These are phyloP conservation scores for Ambrosia hybrid DNA, from an alignment of 140 eudicot genomes.

Conservation along the genomic window DNA sequence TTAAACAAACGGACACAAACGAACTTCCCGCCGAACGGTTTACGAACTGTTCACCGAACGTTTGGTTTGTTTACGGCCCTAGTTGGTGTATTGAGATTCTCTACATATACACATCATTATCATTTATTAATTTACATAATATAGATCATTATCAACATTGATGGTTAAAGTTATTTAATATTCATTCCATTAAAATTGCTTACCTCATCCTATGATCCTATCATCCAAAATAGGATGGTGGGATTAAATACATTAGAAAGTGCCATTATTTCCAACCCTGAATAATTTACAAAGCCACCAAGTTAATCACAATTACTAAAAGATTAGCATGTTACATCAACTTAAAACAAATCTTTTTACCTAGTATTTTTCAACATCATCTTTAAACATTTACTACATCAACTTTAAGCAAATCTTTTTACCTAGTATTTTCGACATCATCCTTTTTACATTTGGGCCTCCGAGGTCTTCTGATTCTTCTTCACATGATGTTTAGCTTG, in stretches of 20 bases:
- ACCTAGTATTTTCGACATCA: conserved; percentile 33
- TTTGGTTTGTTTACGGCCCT: too few relatives aligned
- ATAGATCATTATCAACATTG: too few relatives aligned
- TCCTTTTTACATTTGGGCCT: conserved; percentile 30
- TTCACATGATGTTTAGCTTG: conserved; percentile 55
- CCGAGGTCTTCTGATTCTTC: conserved; percentile 31
- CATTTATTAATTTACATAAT: too few relatives aligned
- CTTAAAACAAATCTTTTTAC: conserved; percentile 20
- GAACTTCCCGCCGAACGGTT: too few relatives aligned
- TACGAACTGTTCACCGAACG: too few relatives aligned
- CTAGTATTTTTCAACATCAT: conserved; percentile 33
- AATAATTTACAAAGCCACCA: conserved; percentile 35
- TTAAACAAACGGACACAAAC: too few relatives aligned
- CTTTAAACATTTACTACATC: neutral
- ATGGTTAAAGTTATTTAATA: too few relatives aligned
- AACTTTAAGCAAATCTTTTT: neutral
- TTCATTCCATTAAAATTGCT: too few relatives aligned
- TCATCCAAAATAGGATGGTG: too few relatives aligned
- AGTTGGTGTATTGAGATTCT: too few relatives aligned
- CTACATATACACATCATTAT: too few relatives aligned
- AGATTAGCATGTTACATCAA: conserved; percentile 8
- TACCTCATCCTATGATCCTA: too few relatives aligned
- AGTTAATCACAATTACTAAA: conserved; percentile 30
- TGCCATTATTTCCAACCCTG: conserved; percentile 31
- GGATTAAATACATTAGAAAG: neutral